Evolutionary conservation across 2,329 filamentous ascomycete genomes (phyloP).

Genomic region (Neonectria magnoliae): DNA sequence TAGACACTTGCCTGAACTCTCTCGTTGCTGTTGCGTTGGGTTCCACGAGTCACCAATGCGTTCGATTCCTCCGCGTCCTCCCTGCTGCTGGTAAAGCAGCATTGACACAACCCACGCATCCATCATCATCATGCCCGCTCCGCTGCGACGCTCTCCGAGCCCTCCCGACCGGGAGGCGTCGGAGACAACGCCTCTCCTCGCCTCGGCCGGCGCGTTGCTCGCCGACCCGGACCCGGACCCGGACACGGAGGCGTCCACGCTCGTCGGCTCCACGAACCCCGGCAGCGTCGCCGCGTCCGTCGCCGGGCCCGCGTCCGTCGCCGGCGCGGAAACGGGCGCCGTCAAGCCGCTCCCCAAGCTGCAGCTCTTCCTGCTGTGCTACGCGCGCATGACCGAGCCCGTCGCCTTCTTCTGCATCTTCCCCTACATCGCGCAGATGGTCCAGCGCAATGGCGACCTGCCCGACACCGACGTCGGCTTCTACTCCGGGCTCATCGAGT

Average conservation of each 20-base stretch:
- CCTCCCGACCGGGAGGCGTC: constrained; percentile 20
- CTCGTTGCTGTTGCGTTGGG: not conserved
- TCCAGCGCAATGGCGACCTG: constrained; percentile 71
- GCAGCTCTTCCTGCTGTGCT: constrained; percentile 81
- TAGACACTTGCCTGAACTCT: not conserved
- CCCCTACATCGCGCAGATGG: constrained; percentile 83
- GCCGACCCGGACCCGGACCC: constrained; percentile 32
- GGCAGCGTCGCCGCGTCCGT: constrained; percentile 20
- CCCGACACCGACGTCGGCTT: constrained; percentile 77
- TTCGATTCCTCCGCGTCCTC: not conserved
- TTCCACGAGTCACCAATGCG: not conserved
- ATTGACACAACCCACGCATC: not conserved
- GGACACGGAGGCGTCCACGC: constrained; percentile 41
- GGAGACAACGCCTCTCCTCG: constrained; percentile 37
- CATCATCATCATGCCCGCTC: constrained; percentile 27
- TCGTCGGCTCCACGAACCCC: constrained; percentile 33
- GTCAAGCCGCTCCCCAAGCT: constrained; percentile 49
- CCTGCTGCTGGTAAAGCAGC: not conserved
- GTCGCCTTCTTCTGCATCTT: constrained; percentile 87
- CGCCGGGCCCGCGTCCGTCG: not conserved
- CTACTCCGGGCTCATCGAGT: constrained; percentile 80
- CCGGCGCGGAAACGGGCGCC: constrained; percentile 23
- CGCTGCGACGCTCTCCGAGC: constrained; percentile 14
- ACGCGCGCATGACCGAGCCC: constrained; percentile 76
- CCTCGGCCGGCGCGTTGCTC: constrained; percentile 21